phyloP scores from a whole-genome alignment of 768 basidiomycete genomes.

The Cubamyces sp. region DNA sequence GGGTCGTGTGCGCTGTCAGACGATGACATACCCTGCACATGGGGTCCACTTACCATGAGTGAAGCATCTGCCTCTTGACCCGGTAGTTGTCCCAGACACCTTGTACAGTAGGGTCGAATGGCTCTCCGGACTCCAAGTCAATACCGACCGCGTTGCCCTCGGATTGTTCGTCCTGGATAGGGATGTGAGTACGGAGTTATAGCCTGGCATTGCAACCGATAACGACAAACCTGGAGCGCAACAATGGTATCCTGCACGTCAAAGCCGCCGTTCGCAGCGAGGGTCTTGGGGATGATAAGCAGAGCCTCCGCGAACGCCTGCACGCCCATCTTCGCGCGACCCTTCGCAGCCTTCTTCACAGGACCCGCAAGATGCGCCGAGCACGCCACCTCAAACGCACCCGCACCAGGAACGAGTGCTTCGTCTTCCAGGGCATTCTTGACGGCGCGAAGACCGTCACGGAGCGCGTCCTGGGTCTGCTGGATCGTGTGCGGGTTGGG shows the following conservation, averaged over 20 bases:
- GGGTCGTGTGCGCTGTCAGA: background rate
- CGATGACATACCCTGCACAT: background rate
- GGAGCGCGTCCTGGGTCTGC: conserved; percentile 97
- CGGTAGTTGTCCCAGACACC: conserved; percentile 99
- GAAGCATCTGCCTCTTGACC: conserved; percentile 98
- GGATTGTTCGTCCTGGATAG: conserved; percentile 80
- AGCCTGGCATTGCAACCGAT: background rate
- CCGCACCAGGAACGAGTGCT: conserved; percentile 90
- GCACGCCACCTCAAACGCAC: conserved; percentile 95
- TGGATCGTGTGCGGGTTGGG: conserved; percentile 95
- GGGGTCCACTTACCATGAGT: conserved; percentile 74
- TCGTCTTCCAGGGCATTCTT: conserved; percentile 97
- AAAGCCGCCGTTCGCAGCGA: conserved; percentile 94
- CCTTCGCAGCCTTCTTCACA: conserved; percentile 87
- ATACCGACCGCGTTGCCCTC: conserved; percentile 93
- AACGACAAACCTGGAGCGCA: conserved; percentile 68
- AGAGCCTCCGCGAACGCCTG: conserved; percentile 96
- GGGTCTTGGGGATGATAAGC: conserved; percentile 93
- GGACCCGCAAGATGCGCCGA: conserved; percentile 78
- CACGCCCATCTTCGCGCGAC: conserved; percentile 95
- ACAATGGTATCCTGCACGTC: conserved; percentile 97
- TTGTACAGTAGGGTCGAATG: conserved; percentile 93
- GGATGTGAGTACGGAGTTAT: background rate
- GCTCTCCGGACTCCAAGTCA: conserved; percentile 92
- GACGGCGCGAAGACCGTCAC: conserved; percentile 93